Evolutionary conservation across 345 rosid genomes (phyloP), one percentile per base, ranked within the genome.

Genomic region (Carallia brachiata): DNA sequence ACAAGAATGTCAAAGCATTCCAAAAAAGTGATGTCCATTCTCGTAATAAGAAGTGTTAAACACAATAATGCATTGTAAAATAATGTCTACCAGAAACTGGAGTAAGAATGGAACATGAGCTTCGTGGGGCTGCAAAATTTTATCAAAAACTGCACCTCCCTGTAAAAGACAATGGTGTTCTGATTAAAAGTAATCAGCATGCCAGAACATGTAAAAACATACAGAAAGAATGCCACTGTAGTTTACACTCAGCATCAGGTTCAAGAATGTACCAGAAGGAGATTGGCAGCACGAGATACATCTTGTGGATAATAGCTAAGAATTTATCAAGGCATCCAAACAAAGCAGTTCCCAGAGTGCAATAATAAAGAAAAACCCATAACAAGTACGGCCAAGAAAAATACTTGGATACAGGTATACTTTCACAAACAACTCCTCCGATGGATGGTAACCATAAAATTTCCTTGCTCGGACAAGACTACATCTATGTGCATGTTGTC

Each of bases 101-200:
- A 94, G 97, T 75, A 94, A 65, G 75, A 84, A 94, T 63, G 97
- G 97, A 72, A 92, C 85, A 75, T 94, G 99, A 7, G 98, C 87
- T 82, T 94, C 98, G 75, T 90, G 87, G 57, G 99, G 97, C 85
- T 92, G 97, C 80, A 91, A 76, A 70, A 83, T 74, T 86, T 82
- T 87, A 52, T 85, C 91, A 74, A 90, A 79, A 77, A 88, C 82
- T 52, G 87, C 88, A 61, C 99, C 97, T 69, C 71, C 87, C 99
- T 94, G 82, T 23, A 71, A 77, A 71, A 71, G 37, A 66, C 63
- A 27, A 3, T 19, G 58, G 15, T 19, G 31, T 9, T 30, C 7
- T 56, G 1, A 27, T 56, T 30, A 56, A 56, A 56, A 56, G 10
- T 28, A 19, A 37, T 10, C 44, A 28, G 36, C 2, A 8, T 0